phyloP scores from a whole-genome alignment of 257 asterid genomes.

The Fraxinus quadrangulata region DNA sequence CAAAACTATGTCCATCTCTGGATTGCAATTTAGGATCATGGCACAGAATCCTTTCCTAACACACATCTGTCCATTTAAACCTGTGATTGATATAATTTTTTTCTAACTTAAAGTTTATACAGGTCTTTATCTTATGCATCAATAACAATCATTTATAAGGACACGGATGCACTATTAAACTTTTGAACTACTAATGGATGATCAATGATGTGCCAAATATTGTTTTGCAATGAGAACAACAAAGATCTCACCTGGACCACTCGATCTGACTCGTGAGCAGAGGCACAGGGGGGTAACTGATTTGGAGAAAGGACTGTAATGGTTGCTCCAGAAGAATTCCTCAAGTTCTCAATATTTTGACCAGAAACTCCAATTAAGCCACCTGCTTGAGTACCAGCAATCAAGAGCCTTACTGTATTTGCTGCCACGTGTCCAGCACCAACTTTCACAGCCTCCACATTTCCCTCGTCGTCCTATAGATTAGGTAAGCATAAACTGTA shows the following conservation, averaged over 20 bases:
- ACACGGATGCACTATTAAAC: background rate
- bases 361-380: slow-evolving; percentile 93
- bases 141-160: background rate
- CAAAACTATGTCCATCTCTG: background rate
- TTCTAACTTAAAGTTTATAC: background rate
- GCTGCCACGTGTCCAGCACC: slow-evolving; percentile 87
- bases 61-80: background rate
- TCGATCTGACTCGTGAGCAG: slow-evolving; percentile 93
- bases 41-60: background rate
- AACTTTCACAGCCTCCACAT: slow-evolving; percentile 56
- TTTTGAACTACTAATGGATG: background rate
- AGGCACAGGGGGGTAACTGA: slow-evolving; percentile 94
- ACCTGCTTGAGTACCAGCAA: slow-evolving; percentile 96
- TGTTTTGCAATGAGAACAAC: slow-evolving; percentile 6
- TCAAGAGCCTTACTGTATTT: slow-evolving; percentile 82
- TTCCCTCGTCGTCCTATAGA: slow-evolving; percentile 70
- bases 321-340: slow-evolving; percentile 80
- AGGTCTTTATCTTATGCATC: background rate
- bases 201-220: background rate
- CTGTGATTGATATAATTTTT: background rate
- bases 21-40: background rate
- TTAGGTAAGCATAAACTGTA: slow-evolving; percentile 7
- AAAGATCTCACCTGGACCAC: slow-evolving; percentile 75
- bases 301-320: slow-evolving; percentile 83
- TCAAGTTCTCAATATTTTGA: slow-evolving; percentile 84